Conservation (phyloP, 139 green algal genomes). For the Picochlorum costavermella region DNA sequence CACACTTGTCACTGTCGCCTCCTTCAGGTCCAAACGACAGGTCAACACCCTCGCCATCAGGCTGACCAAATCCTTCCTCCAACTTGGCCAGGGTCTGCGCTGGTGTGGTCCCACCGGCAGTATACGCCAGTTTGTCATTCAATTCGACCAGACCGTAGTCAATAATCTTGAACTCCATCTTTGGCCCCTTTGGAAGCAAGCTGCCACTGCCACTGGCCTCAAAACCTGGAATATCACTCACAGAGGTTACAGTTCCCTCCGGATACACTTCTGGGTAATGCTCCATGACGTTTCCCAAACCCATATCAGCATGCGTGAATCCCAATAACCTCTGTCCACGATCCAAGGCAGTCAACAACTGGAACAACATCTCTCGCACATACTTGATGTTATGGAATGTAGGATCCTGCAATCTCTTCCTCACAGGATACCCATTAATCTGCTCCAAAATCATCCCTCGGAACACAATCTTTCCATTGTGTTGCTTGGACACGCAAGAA, state of each 20-base stretch:
- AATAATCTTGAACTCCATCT: constrained; percentile 36
- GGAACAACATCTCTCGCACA: constrained; percentile 35
- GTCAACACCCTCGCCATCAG: background rate
- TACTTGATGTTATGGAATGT: constrained; percentile 35
- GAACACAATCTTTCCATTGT: background rate
- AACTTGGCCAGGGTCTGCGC: constrained; percentile 15
- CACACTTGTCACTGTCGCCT: background rate
- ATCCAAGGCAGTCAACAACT: constrained; percentile 28
- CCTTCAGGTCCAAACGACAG: background rate
- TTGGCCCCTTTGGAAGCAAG: constrained; percentile 15
- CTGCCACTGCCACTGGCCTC: constrained; percentile 9
- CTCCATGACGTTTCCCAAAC: constrained; percentile 35
- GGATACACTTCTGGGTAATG: constrained; percentile 19
- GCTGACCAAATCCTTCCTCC: constrained; percentile 13
- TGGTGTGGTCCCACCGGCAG: constrained; percentile 7
- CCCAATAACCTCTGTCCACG: constrained; percentile 25
- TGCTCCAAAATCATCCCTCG: constrained; percentile 25
- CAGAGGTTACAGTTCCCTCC: background rate
- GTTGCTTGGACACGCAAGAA: background rate
- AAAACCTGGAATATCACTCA: background rate
- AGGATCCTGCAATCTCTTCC: constrained; percentile 16
- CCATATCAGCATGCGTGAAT: constrained; percentile 35
- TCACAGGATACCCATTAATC: constrained; percentile 19
- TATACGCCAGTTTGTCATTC: constrained; percentile 7
- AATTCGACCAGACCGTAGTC: constrained; percentile 26